Percentiles rank a stretch among this genome's conserved stretches.
phyloP scores from a whole-genome alignment of 2,329 filamentous ascomycete species.

The Colletotrichum sp. region DNA sequence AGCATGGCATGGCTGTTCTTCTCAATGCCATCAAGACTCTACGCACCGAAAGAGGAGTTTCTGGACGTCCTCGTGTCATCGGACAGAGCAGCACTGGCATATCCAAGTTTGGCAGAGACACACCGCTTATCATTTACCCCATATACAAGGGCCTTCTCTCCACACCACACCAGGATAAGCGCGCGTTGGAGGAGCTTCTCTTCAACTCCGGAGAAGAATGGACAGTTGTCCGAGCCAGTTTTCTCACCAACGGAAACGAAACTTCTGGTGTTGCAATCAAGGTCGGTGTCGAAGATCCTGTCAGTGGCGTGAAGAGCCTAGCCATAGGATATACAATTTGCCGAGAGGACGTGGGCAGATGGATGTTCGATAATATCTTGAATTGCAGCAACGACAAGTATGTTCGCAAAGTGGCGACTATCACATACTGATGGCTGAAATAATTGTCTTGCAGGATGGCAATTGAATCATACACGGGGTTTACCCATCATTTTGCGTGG shows the following conservation, averaged over 20 bases:
- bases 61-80: constrained; percentile 38
- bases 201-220: constrained; percentile 28
- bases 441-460: background rate
- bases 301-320: constrained; percentile 34
- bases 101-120: constrained; percentile 38
- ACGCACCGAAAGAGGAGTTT: constrained; percentile 25
- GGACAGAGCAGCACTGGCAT: constrained; percentile 50
- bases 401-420: constrained; percentile 31
- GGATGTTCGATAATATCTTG: constrained; percentile 44
- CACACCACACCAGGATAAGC: constrained; percentile 48
- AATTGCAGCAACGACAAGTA: constrained; percentile 23
- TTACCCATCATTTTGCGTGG: background rate
- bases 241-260: constrained; percentile 31
- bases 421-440: constrained; percentile 25
- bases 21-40: constrained; percentile 40
- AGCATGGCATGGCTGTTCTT: constrained; percentile 46
- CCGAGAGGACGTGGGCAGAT: constrained; percentile 45
- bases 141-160: constrained; percentile 44
- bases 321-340: constrained; percentile 47
- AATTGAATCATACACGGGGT: background rate
- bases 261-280: constrained; percentile 27
- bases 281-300: constrained; percentile 36
- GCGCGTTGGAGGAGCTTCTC: constrained; percentile 45
- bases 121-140: constrained; percentile 43
- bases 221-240: constrained; percentile 36